phyloP scores from a whole-genome alignment of 768 basidiomycete genomes.

The Kwoniella shandongensis region DNA sequence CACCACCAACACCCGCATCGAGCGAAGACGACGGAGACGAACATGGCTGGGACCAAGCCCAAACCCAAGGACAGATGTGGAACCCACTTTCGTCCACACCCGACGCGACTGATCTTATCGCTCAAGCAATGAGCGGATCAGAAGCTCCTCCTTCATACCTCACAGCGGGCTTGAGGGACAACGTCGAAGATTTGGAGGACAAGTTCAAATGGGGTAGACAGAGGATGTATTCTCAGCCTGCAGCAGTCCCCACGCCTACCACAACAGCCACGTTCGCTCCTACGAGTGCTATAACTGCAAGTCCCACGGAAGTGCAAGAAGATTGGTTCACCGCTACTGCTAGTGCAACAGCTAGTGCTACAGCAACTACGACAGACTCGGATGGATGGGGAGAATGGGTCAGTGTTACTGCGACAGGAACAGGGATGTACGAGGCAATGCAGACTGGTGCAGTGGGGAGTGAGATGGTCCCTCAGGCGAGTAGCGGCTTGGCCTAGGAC shows the following conservation, averaged over 20 bases:
- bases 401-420: not conserved
- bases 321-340: conserved; percentile 3
- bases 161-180: not conserved
- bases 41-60: not conserved
- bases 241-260: not conserved
- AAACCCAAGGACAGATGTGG: no score
- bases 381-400: conserved; percentile 19
- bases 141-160: not conserved
- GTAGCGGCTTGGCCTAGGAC: conserved; percentile 21
- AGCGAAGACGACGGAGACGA: no score
- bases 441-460: conserved; percentile 17
- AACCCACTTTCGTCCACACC: not conserved
- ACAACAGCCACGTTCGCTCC: not conserved
- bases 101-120: conserved; percentile 15
- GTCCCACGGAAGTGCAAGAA: no score
- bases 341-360: not conserved
- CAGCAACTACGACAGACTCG: not conserved
- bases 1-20: no score
- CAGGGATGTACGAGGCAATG: not conserved
- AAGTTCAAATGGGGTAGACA: not conserved
- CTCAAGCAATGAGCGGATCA: conserved; percentile 2
- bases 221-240: not conserved
- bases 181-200: not conserved
- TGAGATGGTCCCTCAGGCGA: conserved; percentile 20
- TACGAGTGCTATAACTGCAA: not conserved